Evolutionary conservation across 2,329 filamentous ascomycete genomes (phyloP), one percentile per base, ranked within the genome.

Genomic region (Rhynchosporium agropyri): DNA sequence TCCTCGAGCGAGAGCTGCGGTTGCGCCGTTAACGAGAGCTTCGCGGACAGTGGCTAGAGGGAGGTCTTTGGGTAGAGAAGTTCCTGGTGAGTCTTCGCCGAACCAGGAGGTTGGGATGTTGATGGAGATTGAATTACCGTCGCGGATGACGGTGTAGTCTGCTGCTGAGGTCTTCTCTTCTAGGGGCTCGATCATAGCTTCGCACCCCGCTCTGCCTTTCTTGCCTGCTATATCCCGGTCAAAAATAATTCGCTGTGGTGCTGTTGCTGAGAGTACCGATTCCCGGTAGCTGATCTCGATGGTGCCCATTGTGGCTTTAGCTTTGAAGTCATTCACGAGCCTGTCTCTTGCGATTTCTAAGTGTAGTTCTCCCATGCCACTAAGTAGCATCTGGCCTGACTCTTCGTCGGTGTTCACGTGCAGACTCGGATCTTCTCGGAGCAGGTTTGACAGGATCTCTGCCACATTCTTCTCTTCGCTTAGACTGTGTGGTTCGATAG

Each of bases 221-320:
- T 92, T 94, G 50, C 92, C 90, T 6, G 90, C 91, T 26, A 97
- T 85, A 4, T 89, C 86, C 49, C 88, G 89, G 70, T 97, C 92
- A 72, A 92, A 92, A 4, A 87, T 78, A 58, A 84, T 83, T 29
- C 83, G 84, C 43, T 87, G 82, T 0, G 84, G 77, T 0, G 75
- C 74, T 0, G 87, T 88, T 0, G 81, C 71, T 3, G 79, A 79
- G 0, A 86, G 84, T 9, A 95, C 79, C 54, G 88, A 89, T 77
- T 99, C 95, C 60, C 96, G 89, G 77, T 98, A 99, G 69, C 96
- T 92, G 64, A 99, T 97, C 71, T 97, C 91, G 66, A 99, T 96
- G 59, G 87, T 88, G 12, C 94, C 93, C 80, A 97, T 97, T 20
- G 79, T 87, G 66, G 81, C 92, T 83, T 86, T 97, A 76, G 81